These are phyloP conservation scores for Annona cherimola DNA, from an alignment of 164 flowering plant species.

Conservation along the genomic window DNA sequence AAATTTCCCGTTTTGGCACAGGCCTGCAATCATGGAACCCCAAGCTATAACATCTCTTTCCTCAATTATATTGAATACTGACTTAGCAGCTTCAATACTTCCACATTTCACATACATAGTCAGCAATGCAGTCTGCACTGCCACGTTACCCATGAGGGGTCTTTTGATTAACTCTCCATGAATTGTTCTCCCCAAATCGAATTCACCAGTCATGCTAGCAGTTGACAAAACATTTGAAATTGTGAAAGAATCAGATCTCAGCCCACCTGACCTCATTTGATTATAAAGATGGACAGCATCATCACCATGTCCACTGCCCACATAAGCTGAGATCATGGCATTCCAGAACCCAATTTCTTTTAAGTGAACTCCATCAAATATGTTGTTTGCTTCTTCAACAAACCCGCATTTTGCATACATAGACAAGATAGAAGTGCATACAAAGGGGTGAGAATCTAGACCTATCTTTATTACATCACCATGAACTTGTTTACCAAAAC, in stretches of 20 bases:
- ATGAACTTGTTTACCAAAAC: slow-evolving; percentile 44
- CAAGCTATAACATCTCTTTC: slow-evolving; percentile 44
- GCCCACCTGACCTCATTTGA: slow-evolving; percentile 27
- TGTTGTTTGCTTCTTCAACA: slow-evolving; percentile 28
- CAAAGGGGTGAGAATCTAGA: slow-evolving; percentile 38
- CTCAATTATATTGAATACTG: slow-evolving; percentile 28
- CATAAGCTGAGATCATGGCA: slow-evolving; percentile 48
- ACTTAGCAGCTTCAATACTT: slow-evolving; percentile 29
- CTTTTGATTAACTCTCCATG: slow-evolving; percentile 50
- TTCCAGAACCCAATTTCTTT: slow-evolving; percentile 46
- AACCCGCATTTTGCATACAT: slow-evolving; percentile 45
- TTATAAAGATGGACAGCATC: slow-evolving; percentile 34
- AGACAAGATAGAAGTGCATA: slow-evolving; percentile 43
- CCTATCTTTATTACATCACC: slow-evolving; percentile 47
- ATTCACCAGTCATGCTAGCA: slow-evolving; percentile 23
- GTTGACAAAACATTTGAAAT: slow-evolving; percentile 37
- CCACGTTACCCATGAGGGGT: slow-evolving; percentile 25
- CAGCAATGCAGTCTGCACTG: slow-evolving; percentile 44
- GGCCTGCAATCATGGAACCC: slow-evolving; percentile 53
- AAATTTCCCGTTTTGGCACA: slow-evolving; percentile 33
- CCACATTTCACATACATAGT: slow-evolving; percentile 54
- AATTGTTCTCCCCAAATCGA: slow-evolving; percentile 39
- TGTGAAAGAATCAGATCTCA: slow-evolving; percentile 31
- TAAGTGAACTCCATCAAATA: slow-evolving; percentile 23
- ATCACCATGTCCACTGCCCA: slow-evolving; percentile 21